Evolutionary conservation across 2,329 filamentous ascomycete genomes (phyloP), one percentile per base, ranked within the genome.

Genomic region (Colletotrichum sp.): DNA sequence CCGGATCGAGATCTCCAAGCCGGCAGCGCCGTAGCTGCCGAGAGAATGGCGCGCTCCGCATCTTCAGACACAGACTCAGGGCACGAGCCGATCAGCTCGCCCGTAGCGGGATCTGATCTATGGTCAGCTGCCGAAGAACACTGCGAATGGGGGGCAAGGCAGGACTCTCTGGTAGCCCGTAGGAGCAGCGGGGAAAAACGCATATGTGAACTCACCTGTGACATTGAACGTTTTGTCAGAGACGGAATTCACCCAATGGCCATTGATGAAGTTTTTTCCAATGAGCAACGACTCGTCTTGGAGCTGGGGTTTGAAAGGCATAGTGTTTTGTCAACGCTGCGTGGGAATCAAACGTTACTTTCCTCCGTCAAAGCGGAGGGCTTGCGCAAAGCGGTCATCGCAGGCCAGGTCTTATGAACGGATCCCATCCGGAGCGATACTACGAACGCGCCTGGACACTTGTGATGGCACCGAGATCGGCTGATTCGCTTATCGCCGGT

Each of bases 21-120:
- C 64, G 91, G 90, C 78, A 97, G 92, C 1, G 97, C 96, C 7
- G 91, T 91, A 12, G 92, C 90, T 13, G 97, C 97, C 21, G 95
- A 95, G 71, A 91, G 87, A 82, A 99, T 98, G 82, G 97, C 96
- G 63, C 89, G 89, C 82, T 95, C 90, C 43, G 94, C 94, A 83
- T 99, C 97, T 79, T 91, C 87, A 77, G 89, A 88, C 80, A 93
- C 91, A 89, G 97, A 97, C 82, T 99, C 96, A 77, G 97, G 95
- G 82, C 93, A 94, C 26, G 92, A 94, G 73, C 95, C 96, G 80
- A 99, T 96, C 52, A 94, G 85, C 79, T 94, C 91, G 79, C 94
- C 94, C 12, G 95, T 95, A 5, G 95, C 93, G 9, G 97, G 97
- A 84, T 99, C 96, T 93, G 80, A 43, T 63, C n/a, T 7, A 32